Evolutionary conservation across 2,329 filamentous ascomycete genomes (phyloP), one percentile per base, ranked within the genome.

Genomic region (Botrytis porri): DNA sequence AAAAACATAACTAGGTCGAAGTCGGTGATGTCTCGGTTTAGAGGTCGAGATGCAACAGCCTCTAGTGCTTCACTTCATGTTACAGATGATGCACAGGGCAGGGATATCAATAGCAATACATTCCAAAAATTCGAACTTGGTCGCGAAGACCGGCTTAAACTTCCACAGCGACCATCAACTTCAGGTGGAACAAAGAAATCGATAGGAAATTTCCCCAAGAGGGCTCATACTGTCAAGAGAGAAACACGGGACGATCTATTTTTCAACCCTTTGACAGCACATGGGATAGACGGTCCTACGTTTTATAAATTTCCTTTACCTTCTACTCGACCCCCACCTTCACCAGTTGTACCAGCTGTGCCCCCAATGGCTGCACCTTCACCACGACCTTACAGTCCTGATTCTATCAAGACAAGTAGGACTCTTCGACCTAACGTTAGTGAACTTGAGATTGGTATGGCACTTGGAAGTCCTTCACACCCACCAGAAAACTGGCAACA

Each of bases 401-500:
- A 60, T 43, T 61, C 62, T 45, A 59, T 69, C 63, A 32, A 48
- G 41, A 48, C 29, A 45, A 60, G n/a, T 25, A 32, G 25, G 29
- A 71, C 35, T 12, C n/a, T 18, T 51, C 35, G 57, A 3, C 41
- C n/a, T 39, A 69, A 72, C 63, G 29, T 60, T 37, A 32, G 48
- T 43, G 73, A 61, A 12, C 71, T 70, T 48, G 75, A 76, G 77
- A 94, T 94, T 75, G 92, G 92, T 16, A 90, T 94, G 86, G 92
- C 92, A 1, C 82, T 94, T 72, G 92, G 92, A 45, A 94, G 91
- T 78, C 92, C 92, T 37, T 83, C 85, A n/a, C 81, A 82, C 25
- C 82, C 75, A 61, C 77, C 79, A 37, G 72, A 74, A 45, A 66
- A 73, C 57, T 77, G 75, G 75, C 77, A 77, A 64, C 45, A 72